Evolutionary conservation across 202 grass and related monocot genomes (phyloP).

Genomic region (Saccharum hybrid): DNA sequence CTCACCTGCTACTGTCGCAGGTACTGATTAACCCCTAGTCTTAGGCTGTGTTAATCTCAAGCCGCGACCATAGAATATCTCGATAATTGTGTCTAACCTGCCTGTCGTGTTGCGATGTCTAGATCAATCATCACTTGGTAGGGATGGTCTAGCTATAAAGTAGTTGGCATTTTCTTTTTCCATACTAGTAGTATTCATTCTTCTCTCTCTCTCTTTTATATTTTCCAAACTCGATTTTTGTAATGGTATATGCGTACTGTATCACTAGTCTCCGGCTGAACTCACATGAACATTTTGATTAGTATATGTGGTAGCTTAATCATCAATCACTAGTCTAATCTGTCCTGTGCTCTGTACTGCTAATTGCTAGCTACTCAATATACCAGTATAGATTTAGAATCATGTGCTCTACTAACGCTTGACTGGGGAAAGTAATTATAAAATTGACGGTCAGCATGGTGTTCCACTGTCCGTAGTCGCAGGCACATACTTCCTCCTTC

Average conservation of each 20-base stretch:
- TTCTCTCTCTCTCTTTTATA: neutral
- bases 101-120: slow-evolving; percentile 51
- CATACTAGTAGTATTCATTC: neutral
- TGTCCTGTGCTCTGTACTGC: slow-evolving; percentile 9
- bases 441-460: neutral
- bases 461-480: neutral
- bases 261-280: slow-evolving; percentile 34
- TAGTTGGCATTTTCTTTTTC: slow-evolving; percentile 51
- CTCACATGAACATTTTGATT: slow-evolving; percentile 25
- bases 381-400: slow-evolving; percentile 4
- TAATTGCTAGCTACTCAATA: slow-evolving; percentile 16
- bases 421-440: neutral
- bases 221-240: slow-evolving; percentile 12
- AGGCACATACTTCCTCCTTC: neutral
- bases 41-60: slow-evolving; percentile 3
- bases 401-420: slow-evolving; percentile 24
- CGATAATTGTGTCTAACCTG: slow-evolving; percentile 22
- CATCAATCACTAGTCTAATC: slow-evolving; percentile 36
- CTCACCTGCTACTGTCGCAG: neutral
- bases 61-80: slow-evolving; percentile 9
- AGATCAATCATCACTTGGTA: slow-evolving; percentile 58
- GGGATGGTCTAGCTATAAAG: slow-evolving; percentile 54
- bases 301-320: slow-evolving; percentile 42
- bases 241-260: neutral
- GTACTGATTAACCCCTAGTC: slow-evolving; percentile 10